Conservation (phyloP, 495 filamentous ascomycete species). For the Hypoxylon subgilvum region DNA sequence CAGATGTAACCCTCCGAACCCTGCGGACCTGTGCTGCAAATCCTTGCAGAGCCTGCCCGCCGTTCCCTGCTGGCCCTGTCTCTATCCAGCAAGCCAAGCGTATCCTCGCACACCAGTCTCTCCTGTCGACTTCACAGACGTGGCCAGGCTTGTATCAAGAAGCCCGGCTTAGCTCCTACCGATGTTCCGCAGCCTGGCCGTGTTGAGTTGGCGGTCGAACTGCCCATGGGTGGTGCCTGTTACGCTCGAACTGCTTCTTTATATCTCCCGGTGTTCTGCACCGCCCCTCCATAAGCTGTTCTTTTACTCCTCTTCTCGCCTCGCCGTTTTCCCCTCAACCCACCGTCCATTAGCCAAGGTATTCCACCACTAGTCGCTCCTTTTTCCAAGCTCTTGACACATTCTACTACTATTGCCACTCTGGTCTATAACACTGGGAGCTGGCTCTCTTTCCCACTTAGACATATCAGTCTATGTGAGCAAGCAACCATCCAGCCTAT, state of each 20-base stretch:
- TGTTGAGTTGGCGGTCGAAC: slow-evolving; percentile 48
- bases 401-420: slow-evolving; percentile 50
- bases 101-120: slow-evolving; percentile 52
- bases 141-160: slow-evolving; percentile 57
- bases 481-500: slow-evolving; percentile 38
- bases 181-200: slow-evolving; percentile 54
- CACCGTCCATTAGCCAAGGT: slow-evolving; percentile 46
- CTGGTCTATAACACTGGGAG: slow-evolving; percentile 60
- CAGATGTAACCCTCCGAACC: slow-evolving; percentile 54
- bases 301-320: slow-evolving; percentile 43
- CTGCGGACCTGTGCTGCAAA: slow-evolving; percentile 45
- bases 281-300: slow-evolving; percentile 48
- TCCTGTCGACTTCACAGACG: slow-evolving; percentile 51
- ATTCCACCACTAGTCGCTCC: slow-evolving; percentile 53
- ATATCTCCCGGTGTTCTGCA: slow-evolving; percentile 55
- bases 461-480: slow-evolving; percentile 48
- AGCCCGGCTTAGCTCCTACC: slow-evolving; percentile 60
- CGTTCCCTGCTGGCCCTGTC: slow-evolving; percentile 46
- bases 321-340: slow-evolving; percentile 40
- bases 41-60: slow-evolving; percentile 44
- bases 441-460: slow-evolving; percentile 55
- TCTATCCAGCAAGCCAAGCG: slow-evolving; percentile 53
- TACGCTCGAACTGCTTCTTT: slow-evolving; percentile 50
- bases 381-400: slow-evolving; percentile 40
- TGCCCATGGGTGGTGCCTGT: slow-evolving; percentile 45